Evolutionary conservation across 257 asterid species (phyloP).

Genomic region (Craterostigma plantagineum): DNA sequence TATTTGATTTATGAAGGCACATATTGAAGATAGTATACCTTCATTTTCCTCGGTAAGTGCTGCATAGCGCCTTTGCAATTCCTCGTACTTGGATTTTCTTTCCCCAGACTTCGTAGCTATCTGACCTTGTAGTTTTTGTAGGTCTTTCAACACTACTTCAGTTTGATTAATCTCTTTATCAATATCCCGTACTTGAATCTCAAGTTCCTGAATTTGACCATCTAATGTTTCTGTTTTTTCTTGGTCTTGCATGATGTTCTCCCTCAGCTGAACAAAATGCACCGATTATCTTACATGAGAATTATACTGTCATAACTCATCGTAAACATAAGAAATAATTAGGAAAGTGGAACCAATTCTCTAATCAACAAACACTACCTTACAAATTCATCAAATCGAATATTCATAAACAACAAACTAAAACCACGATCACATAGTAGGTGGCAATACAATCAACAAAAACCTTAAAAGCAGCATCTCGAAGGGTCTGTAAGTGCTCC

Average conservation of each 20-base stretch:
- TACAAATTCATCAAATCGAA: slow-evolving; percentile 4
- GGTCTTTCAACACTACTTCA: slow-evolving; percentile 54
- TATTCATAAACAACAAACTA: too few species aligned
- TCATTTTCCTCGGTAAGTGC: slow-evolving; percentile 61
- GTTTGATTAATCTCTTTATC: slow-evolving; percentile 53
- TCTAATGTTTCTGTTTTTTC: slow-evolving; percentile 51
- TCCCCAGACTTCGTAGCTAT: slow-evolving; percentile 68
- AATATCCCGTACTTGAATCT: slow-evolving; percentile 38
- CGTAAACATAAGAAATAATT: neutral
- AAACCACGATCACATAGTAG: neutral
- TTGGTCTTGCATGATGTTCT: slow-evolving; percentile 67
- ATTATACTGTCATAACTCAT: slow-evolving; percentile 1
- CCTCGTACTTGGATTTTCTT: slow-evolving; percentile 70
- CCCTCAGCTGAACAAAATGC: slow-evolving; percentile 45
- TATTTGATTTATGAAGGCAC: neutral
- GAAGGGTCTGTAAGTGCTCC: slow-evolving; percentile 84
- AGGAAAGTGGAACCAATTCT: too few species aligned
- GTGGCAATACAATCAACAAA: slow-evolving; percentile 7
- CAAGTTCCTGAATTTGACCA: slow-evolving; percentile 62
- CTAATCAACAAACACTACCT: neutral
- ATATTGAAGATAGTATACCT: slow-evolving; percentile 28
- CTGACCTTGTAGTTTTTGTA: slow-evolving; percentile 40
- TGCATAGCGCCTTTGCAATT: slow-evolving; percentile 39
- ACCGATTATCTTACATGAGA: slow-evolving; percentile 9
- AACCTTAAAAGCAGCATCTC: slow-evolving; percentile 93